Evolutionary conservation across 2,329 filamentous ascomycete genomes (phyloP).

Genomic region (Polychaeton citri): DNA sequence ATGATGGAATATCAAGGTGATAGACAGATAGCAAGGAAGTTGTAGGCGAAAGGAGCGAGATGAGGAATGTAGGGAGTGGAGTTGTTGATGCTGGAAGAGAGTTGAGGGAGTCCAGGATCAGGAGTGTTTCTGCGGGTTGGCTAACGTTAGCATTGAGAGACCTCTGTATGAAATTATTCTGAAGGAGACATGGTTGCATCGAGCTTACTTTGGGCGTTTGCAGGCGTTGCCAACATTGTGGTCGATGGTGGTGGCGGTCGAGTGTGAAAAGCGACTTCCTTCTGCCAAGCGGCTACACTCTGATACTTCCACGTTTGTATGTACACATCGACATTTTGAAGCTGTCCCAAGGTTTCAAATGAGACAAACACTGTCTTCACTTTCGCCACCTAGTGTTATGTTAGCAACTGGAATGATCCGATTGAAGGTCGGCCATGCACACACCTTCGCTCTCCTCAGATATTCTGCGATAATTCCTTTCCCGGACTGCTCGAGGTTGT

Average conservation of each 20-base stretch:
- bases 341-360: conserved; percentile 58
- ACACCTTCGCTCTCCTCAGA: conserved; percentile 58
- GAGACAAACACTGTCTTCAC: conserved; percentile 63
- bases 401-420: conserved; percentile 1
- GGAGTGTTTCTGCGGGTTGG: conserved; percentile 45
- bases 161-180: not conserved
- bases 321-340: conserved; percentile 52
- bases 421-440: not conserved
- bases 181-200: not conserved
- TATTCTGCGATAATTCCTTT: conserved; percentile 60
- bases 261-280: conserved; percentile 10
- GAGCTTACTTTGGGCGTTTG: not conserved
- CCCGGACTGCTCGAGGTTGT: conserved; percentile 71
- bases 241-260: not conserved
- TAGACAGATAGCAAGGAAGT: conserved; percentile 68
- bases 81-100: conserved; percentile 45
- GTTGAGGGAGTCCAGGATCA: conserved; percentile 72
- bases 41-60: conserved; percentile 50
- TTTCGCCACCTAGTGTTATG: conserved; percentile 42
- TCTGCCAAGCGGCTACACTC: conserved; percentile 17
- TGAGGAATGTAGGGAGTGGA: conserved; percentile 55
- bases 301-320: conserved; percentile 30
- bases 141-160: not conserved
- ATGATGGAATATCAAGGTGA: conserved; percentile 63
- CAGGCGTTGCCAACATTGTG: not conserved